Evolutionary conservation across 805 yeast species (phyloP), one percentile per base, ranked within the genome.

Genomic region (Saturnispora silvae): DNA sequence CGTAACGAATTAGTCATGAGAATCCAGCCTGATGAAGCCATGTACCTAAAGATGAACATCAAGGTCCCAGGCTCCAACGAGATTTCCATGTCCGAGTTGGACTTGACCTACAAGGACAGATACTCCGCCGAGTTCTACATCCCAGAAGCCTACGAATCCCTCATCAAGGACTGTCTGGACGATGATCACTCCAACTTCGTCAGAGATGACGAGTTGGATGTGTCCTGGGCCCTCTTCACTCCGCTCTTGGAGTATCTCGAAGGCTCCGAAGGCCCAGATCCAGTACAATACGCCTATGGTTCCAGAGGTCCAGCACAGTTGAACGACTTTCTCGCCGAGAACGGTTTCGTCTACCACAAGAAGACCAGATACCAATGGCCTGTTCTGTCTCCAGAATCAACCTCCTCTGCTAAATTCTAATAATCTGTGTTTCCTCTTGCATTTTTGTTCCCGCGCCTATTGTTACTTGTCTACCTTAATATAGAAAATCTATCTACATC

Each of bases 141-240:
- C 53, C 97, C 98, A 31, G 96, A 89, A 67, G 97, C 97, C 29
- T 92, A 92, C 61, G 98, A 92, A 67, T 81, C 96, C 1, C 74
- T 92, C 50, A 84, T 92, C 51, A 76, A 94, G 61, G 97, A 92
- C 61, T 82, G 89, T 45, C 62, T 81, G 55, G 71, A 75, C 48
- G 97, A 94, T 40, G 95, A 87, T 61, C 98, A 92, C 64, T 82
- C 97, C 36, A 89, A 89, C 66, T 92, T 92, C 57, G 97, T 92
- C 24, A 80, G 98, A 65, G 96, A 89, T 57, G 98, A 92, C 58
- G 98, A 92, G 66, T 72, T 92, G 55, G 96, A 87, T 40, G 77
- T 80, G 41, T 80, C 94, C 43, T 92, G 98, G 98, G 70, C 70
- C 49, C 65, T 92, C 41, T 92, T 89, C 68, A 92, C 97, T 15